Percentiles rank a stretch among this genome's conserved stretches.
phyloP scores from a whole-genome alignment of 2,329 filamentous ascomycete species.

The Trichoderma sp. region DNA sequence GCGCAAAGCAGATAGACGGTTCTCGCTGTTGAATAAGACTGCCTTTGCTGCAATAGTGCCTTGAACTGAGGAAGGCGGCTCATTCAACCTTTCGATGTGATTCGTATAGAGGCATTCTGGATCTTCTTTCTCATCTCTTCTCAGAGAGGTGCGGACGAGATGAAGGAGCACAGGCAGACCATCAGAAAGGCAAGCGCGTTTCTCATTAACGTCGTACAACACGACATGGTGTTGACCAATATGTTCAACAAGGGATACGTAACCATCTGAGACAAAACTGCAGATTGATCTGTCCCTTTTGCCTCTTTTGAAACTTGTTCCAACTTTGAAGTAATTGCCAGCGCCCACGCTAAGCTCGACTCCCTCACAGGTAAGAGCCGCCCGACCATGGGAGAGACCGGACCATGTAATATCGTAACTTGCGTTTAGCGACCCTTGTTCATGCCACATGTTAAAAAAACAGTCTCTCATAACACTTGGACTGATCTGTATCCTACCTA shows the following conservation, averaged over 20 bases:
- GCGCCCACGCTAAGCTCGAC: neutral
- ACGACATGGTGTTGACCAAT: neutral
- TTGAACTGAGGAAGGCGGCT: neutral
- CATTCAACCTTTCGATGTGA: neutral
- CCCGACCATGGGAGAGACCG: neutral
- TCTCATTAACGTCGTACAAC: neutral
- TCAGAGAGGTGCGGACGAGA: neutral
- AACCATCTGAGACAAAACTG: neutral
- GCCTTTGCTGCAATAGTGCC: neutral
- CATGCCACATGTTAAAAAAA: neutral
- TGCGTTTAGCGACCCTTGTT: neutral
- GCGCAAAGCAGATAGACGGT: neutral
- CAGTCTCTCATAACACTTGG: too few relatives aligned
- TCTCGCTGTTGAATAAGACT: neutral
- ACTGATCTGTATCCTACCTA: neutral
- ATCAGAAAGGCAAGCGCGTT: neutral
- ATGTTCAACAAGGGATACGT: neutral
- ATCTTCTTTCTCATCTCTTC: neutral
- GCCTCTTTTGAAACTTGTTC: neutral
- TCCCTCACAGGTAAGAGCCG: neutral
- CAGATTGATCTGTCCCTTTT: neutral
- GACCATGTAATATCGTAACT: neutral
- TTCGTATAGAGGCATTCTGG: neutral
- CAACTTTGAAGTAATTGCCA: neutral
- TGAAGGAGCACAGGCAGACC: neutral